Conservation (phyloP, 163 green algal species). For the Coccomyxa subellipsoidea region DNA sequence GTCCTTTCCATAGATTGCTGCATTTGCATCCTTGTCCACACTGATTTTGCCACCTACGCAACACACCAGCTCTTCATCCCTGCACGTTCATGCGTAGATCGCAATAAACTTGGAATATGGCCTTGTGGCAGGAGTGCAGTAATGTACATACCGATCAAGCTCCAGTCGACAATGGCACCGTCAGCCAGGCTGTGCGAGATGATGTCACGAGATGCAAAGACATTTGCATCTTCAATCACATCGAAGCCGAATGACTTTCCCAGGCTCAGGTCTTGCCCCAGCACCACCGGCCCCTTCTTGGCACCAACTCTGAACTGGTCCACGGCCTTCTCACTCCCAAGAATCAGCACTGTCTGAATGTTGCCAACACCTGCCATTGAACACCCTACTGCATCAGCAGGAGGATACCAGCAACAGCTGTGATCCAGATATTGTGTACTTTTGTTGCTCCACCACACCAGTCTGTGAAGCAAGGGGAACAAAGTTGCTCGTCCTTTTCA, state of each 20-base stretch:
- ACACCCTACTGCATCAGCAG: no score
- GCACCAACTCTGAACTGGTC: neutral
- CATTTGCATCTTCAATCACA: constrained; percentile 3
- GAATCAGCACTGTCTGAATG: constrained; percentile 1
- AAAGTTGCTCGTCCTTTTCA: no score
- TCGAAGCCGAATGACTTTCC: neutral
- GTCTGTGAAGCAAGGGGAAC: no score
- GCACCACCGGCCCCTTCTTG: neutral
- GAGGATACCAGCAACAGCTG: no score
- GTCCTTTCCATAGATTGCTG: neutral
- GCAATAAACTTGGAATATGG: no score
- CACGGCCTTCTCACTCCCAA: constrained; percentile 6
- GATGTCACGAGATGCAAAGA: neutral
- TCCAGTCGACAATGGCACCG: constrained; percentile 6
- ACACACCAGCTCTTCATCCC: no score
- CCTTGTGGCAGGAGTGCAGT: no score
- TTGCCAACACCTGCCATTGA: neutral
- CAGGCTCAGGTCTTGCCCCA: neutral
- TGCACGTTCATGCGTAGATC: no score
- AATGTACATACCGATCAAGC: constrained; percentile 7
- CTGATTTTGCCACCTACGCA: constrained; percentile 16
- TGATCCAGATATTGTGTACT: no score
- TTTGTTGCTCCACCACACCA: no score
- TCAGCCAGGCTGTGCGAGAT: neutral
- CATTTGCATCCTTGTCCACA: constrained; percentile 4